Conservation (phyloP, 441 rosid genomes). For the Adansonia rubrostipa region DNA sequence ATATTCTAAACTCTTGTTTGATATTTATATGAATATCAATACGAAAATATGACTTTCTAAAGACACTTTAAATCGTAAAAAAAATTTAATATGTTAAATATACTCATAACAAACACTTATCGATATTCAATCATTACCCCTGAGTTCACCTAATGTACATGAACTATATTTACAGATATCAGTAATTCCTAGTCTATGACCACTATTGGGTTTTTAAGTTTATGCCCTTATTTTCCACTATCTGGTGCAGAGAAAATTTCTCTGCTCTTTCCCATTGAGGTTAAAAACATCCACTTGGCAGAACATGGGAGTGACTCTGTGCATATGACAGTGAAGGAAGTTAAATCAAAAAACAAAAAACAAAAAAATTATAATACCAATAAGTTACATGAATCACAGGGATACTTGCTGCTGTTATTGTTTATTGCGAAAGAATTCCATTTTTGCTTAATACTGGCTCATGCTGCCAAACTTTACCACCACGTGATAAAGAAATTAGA, state of each 20-base stretch:
- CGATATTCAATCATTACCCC: too few species aligned
- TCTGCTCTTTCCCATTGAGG: constrained; percentile 63
- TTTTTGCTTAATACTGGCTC: too few species aligned
- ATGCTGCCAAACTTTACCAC: too few species aligned
- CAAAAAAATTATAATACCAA: not conserved
- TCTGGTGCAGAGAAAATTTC: constrained; percentile 61
- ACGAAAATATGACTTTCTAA: too few species aligned
- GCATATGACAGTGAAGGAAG: constrained; percentile 82
- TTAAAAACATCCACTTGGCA: constrained; percentile 61
- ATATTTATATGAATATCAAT: not conserved
- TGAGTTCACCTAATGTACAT: too few species aligned
- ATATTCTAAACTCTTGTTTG: too few species aligned
- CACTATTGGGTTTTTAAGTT: not conserved
- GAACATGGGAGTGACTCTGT: constrained; percentile 84
- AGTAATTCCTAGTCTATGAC: too few species aligned
- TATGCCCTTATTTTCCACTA: not conserved
- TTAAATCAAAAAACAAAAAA: constrained; percentile 33
- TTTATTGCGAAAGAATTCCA: not conserved
- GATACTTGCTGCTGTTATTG: not conserved
- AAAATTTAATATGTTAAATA: too few species aligned
- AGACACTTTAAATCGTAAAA: not conserved
- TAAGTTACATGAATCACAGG: not conserved
- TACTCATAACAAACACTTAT: too few species aligned
- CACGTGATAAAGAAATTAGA: too few species aligned
- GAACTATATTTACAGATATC: too few species aligned